Conservation (phyloP, 2,329 filamentous ascomycete species). For the Fusarium verrucosum region DNA sequence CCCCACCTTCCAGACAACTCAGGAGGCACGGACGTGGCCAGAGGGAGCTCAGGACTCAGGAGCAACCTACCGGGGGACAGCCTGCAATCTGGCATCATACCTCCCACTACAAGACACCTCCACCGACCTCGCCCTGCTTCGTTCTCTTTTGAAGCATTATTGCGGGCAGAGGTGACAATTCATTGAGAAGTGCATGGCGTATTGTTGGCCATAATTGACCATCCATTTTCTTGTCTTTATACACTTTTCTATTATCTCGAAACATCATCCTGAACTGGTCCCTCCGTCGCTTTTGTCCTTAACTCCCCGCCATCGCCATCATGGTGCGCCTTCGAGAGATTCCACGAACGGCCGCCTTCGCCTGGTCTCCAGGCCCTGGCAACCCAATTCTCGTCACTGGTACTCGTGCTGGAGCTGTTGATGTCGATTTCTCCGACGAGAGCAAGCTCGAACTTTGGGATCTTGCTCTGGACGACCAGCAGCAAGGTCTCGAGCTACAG, state of each 20-base stretch:
- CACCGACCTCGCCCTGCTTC: constrained; percentile 41
- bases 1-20: constrained; percentile 39
- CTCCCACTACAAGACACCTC: constrained; percentile 44
- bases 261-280: constrained; percentile 36
- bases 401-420: constrained; percentile 92
- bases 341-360: constrained; percentile 94
- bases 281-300: constrained; percentile 38
- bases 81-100: constrained; percentile 60
- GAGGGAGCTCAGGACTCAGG: constrained; percentile 48
- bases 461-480: constrained; percentile 79
- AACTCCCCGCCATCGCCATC: constrained; percentile 49
- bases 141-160: constrained; percentile 41
- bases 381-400: constrained; percentile 90
- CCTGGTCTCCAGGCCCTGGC: constrained; percentile 86
- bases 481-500: constrained; percentile 83
- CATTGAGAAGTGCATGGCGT: constrained; percentile 32
- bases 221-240: constrained; percentile 30
- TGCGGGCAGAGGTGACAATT: constrained; percentile 46
- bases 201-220: constrained; percentile 33
- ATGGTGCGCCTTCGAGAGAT: constrained; percentile 99
- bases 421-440: constrained; percentile 97
- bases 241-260: constrained; percentile 25
- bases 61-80: constrained; percentile 40
- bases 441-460: constrained; percentile 98
- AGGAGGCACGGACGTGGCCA: constrained; percentile 43